Evolutionary conservation across 169 alveolate species (phyloP), one percentile per base, ranked within the genome.

Genomic region (Plasmodium knowlesi): DNA sequence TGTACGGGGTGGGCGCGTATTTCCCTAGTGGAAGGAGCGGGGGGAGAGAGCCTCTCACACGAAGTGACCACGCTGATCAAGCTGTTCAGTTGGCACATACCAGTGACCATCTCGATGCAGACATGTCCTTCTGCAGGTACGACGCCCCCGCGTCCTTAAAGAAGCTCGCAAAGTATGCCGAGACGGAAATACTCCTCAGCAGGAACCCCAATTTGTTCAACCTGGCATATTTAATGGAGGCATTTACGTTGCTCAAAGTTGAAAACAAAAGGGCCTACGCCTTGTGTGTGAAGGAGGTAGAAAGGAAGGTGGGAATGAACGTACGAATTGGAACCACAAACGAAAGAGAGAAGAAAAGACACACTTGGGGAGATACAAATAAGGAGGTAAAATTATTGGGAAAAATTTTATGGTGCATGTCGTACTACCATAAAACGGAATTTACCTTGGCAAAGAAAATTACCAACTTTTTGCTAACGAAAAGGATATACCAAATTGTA

Each of bases 381-480:
- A 61, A 79, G 53, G 89, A 89, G 9, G 54, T 46, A 57, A 91
- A 82, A 72, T 2, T 91, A 28, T 32, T 91, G 37, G 90, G 95
- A 5, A 91, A 91, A 91, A 82, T 91, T 14, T 71, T 91, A 53
- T 91, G 95, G 95, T 91, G 92, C 78, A 81, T 91, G 78, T 91
- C 95, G 82, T 91, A 91, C 39, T 91, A 91, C 53, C 95, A 91
- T 39, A 80, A 57, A 82, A 91, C 95, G 19, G 95, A 91, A 70
- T 91, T 81, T 72, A 5, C 57, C 46, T 78, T 91, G 83, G 54
- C 95, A 50, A 6, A 37, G 5, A 46, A 82, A 25, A 72, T 91
- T 41, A 91, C 76, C 28, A 30, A 43, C 74, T 91, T 91, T 82
- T 6, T 91, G 34, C 74, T 91, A 82, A 73, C 53, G 39, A 16